Evolutionary conservation across 495 filamentous ascomycete species (phyloP).

Genomic region (Durotheca rogersii): DNA sequence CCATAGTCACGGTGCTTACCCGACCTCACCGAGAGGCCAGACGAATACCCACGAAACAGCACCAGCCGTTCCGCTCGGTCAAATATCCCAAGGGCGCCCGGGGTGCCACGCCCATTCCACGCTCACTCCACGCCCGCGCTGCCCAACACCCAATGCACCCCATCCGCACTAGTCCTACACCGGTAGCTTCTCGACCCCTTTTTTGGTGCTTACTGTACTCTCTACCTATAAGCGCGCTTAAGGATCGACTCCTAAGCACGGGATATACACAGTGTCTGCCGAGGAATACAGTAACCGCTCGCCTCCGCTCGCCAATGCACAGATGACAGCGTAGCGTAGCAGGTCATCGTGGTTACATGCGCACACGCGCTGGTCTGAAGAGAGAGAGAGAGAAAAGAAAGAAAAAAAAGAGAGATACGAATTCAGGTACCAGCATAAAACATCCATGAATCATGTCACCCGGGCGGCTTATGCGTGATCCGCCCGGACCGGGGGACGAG

Average conservation of each 20-base stretch:
- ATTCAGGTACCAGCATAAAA: background rate
- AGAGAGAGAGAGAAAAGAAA: no score
- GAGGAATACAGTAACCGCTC: constrained; percentile 13
- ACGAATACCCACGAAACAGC: no score
- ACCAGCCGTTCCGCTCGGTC: constrained; percentile 18
- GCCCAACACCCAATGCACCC: background rate
- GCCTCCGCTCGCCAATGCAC: constrained; percentile 4
- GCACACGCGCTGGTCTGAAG: no score
- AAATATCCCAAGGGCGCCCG: constrained; percentile 6
- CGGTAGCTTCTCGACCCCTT: constrained; percentile 22
- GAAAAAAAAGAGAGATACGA: no score
- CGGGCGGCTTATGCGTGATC: constrained; percentile 1
- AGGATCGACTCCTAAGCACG: no score
- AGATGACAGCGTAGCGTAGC: constrained; percentile 8
- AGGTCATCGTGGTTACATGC: no score
- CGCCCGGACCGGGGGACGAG: constrained; percentile 6
- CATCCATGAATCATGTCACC: background rate
- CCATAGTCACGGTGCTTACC: no score
- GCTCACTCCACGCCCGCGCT: no score
- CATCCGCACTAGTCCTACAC: constrained; percentile 6
- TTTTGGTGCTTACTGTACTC: constrained; percentile 33
- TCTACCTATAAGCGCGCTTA: constrained; percentile 17
- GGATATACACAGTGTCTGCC: constrained; percentile 26
- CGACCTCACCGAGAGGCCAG: background rate
- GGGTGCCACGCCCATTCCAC: background rate